Evolutionary conservation across 768 basidiomycete species (phyloP).

Genomic region (Naganishia onofrii): DNA sequence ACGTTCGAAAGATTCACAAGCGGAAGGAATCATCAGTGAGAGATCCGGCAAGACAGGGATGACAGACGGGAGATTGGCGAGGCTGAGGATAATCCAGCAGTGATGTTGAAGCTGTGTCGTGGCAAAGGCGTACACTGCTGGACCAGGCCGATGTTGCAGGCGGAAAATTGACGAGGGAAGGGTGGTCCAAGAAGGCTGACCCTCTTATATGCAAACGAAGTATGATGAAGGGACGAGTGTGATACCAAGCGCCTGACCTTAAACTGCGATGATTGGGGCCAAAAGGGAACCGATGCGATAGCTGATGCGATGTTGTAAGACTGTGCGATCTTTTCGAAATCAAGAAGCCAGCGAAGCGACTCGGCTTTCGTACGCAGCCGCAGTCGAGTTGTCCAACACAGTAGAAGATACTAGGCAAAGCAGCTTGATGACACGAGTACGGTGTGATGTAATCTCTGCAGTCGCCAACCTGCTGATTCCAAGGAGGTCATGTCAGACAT

Average conservation of each 20-base stretch:
- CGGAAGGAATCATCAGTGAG: not conserved
- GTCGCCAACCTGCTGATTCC: not conserved
- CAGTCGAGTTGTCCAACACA: not conserved
- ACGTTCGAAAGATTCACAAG: not conserved
- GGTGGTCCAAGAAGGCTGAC: not conserved
- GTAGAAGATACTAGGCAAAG: not conserved
- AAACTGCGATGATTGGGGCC: not conserved
- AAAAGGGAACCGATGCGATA: not conserved
- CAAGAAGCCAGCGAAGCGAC: constrained; percentile 3
- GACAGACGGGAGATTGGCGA: not conserved
- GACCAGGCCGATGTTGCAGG: no score
- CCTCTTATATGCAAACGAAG: not conserved
- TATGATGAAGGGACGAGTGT: not conserved
- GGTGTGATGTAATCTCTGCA: not conserved
- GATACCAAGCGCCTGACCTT: not conserved
- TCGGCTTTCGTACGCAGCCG: not conserved
- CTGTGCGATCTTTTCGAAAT: not conserved
- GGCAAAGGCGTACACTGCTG: no score
- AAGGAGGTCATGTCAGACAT: constrained; percentile 12
- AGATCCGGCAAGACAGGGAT: not conserved
- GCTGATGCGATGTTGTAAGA: not conserved
- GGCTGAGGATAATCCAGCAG: no score
- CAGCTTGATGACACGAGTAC: not conserved
- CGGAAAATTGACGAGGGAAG: not conserved
- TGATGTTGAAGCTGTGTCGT: no score